Conservation (phyloP, 352 stramenopile species). For the Blastocystis sp. region DNA sequence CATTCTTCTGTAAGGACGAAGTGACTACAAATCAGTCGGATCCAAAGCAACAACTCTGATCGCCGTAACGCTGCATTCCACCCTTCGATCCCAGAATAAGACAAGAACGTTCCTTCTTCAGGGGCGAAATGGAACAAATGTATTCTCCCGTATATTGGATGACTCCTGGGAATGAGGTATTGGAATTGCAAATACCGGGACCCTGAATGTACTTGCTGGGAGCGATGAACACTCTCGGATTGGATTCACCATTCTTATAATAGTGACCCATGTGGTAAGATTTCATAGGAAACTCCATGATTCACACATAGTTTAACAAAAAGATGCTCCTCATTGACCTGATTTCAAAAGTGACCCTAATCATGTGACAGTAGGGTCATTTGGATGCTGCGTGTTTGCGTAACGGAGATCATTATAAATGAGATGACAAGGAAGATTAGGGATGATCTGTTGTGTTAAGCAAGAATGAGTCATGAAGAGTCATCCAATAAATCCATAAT, state of each 20-base stretch:
- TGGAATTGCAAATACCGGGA: not conserved
- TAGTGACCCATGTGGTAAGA: conserved; percentile 55
- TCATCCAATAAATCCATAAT: too few relatives aligned
- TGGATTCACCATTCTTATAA: conserved; percentile 44
- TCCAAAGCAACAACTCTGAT: not conserved
- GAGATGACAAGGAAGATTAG: too few relatives aligned
- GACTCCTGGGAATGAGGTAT: not conserved
- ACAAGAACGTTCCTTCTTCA: conserved; percentile 36
- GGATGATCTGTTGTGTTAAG: too few relatives aligned
- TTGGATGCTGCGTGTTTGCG: too few relatives aligned
- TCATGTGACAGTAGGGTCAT: too few relatives aligned
- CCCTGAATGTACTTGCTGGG: conserved; percentile 57
- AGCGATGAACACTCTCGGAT: conserved; percentile 52
- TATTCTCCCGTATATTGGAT: conserved; percentile 43
- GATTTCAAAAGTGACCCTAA: too few relatives aligned
- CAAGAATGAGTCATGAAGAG: too few relatives aligned
- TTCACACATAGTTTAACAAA: too few relatives aligned
- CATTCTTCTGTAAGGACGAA: not conserved
- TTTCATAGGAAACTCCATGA: conserved; percentile 54
- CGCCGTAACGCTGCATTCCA: conserved; percentile 16
- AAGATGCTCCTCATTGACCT: too few relatives aligned
- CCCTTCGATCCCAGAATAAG: conserved; percentile 48
- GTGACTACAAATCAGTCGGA: conserved; percentile 3
- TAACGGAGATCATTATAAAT: too few relatives aligned
- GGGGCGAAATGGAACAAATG: conserved; percentile 48